Base-by-base conservation (phyloP, 1,284 basidiomycete genomes). In the Albatrellus sp. region DNA sequence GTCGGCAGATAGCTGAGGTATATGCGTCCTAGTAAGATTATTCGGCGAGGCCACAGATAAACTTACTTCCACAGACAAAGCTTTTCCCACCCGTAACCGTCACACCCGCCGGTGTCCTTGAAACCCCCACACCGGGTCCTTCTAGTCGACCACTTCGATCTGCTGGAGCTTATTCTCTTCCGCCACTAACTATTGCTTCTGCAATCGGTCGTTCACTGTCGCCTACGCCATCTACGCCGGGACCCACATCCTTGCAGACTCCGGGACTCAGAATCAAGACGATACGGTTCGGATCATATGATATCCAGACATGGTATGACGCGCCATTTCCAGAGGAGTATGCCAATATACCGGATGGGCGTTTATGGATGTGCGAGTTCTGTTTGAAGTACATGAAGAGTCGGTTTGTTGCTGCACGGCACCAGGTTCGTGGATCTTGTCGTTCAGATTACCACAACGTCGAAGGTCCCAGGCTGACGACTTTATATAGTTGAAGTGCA, bases 241-340 rank as follows among this genome's bases (percentile, higher is more conserved):
- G 56, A 46, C 58, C 62, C 40, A 49, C 55, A 30, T 58, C 62
- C 47, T 58, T 57, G 41, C 65, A 66, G 34, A 61, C 64, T 1
- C 61, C 65, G 17, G 61, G 67, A 19, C 67, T 84, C 31, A 77
- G 86, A 48, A 93, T 96, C 66, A 80, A 80, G 46, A 80, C 74
- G 44, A 93, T 98, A 49, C 80, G 92, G 14, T 96, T 98, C 55
- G 94, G 92, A n/a, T 73, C 80, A 34, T 96, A 73, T 58, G 93
- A 98, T 58, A 92, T 98, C 57, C 83, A 94, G 57, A 97, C 94
- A 0, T 99, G 96, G 96, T 98, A 91, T 62, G 90, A 97, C 58
- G 94, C 96, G 9, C 96, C 96, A 1, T 98, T 98, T 60, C 96
- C 96, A 0, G 94, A 98, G 62, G 96, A 99, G 62, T 98, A 97